phyloP scores from a whole-genome alignment of 495 filamentous ascomycete species.

The Rhypophila decipiens region DNA sequence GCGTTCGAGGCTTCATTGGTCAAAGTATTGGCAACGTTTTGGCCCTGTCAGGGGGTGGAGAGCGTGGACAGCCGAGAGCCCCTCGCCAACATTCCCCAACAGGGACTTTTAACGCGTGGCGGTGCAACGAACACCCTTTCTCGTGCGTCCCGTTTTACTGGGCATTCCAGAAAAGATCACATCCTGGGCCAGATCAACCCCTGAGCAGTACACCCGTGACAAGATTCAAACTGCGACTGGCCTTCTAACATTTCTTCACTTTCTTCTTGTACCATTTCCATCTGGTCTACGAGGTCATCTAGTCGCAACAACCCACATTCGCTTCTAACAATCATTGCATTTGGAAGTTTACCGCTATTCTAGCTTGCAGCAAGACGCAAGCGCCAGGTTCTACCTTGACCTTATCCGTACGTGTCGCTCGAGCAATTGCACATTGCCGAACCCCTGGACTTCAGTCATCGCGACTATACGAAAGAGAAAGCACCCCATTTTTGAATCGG shows the following conservation, averaged over 20 bases:
- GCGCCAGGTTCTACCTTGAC: no score
- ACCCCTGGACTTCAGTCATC: not conserved
- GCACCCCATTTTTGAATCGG: no score
- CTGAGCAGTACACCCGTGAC: no score
- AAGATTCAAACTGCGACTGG: no score
- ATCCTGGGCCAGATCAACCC: no score
- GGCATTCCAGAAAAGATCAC: constrained; percentile 1
- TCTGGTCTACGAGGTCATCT: not conserved
- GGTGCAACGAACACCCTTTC: constrained; percentile 17
- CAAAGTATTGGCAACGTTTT: no score
- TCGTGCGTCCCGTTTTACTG: constrained; percentile 14
- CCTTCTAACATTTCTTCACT: not conserved
- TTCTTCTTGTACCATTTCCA: not conserved
- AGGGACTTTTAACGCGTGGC: constrained; percentile 7
- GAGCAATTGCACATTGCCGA: not conserved
- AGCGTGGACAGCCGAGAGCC: no score
- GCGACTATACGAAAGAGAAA: no score
- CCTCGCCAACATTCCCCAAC: not conserved
- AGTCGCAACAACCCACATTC: not conserved
- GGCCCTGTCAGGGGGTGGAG: no score
- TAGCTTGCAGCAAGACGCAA: no score
- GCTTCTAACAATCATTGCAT: constrained; percentile 1
- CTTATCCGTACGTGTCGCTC: no score
- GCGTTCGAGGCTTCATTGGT: no score
- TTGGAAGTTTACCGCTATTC: not conserved